A percentile compares a stretch with the other conserved stretches of the same genome.
Evolutionary conservation across 73 alveolate species (phyloP).

Genomic region (Paramecium octaurelia): DNA sequence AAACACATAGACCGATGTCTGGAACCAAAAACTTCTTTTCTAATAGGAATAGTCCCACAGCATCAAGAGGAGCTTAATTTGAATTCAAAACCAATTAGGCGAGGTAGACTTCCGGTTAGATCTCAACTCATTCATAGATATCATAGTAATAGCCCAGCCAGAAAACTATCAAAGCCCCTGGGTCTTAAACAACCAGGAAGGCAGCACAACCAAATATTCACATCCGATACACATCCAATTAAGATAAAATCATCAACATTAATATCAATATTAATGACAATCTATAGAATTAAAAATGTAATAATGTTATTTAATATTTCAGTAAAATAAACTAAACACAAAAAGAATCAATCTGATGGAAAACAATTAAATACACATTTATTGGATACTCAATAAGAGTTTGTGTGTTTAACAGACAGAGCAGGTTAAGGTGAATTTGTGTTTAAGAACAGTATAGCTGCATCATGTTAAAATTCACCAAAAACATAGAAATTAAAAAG

Average conservation of each 20-base stretch:
- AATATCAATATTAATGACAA: not conserved
- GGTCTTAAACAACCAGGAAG: not conserved
- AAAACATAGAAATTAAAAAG: not conserved
- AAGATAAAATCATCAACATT: not conserved
- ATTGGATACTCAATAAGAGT: not conserved
- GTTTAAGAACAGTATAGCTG: not conserved
- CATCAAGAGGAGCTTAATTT: not conserved
- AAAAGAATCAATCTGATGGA: not conserved
- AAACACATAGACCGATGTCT: constrained; percentile 40
- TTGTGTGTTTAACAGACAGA: not conserved
- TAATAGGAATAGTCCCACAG: constrained; percentile 11
- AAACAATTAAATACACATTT: not conserved
- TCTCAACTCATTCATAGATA: not conserved
- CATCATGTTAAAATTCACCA: not conserved
- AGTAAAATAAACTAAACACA: not conserved
- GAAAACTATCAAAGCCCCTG: not conserved
- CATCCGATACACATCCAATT: not conserved
- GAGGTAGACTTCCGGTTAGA: not conserved
- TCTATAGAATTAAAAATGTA: not conserved
- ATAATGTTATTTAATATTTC: not conserved
- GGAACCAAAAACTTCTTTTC: constrained; percentile 36
- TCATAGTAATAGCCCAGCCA: not conserved
- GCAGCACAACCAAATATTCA: not conserved
- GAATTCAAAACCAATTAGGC: not conserved
- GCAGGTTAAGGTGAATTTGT: not conserved